phyloP scores from a whole-genome alignment of 2,329 filamentous ascomycete species.

The Fusarium sp. region DNA sequence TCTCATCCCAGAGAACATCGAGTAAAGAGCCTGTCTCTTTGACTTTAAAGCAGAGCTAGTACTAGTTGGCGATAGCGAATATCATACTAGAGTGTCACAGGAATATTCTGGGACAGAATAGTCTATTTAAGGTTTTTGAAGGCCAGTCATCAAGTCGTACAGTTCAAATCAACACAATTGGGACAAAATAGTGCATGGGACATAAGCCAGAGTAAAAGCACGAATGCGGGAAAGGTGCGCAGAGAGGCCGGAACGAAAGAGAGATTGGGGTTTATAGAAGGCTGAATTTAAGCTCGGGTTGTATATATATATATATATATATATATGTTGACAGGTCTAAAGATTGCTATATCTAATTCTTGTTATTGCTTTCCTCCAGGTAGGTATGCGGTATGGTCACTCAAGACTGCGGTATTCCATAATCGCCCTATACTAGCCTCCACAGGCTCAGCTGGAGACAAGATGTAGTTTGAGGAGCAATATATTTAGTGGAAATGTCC shows the following conservation, averaged over 20 bases:
- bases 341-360: not conserved
- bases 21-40: not conserved
- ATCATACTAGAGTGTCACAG: not conserved
- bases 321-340: not conserved
- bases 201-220: not conserved
- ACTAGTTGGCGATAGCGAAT: fast-evolving
- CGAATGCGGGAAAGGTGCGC: not conserved
- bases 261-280: not conserved
- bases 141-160: no score
- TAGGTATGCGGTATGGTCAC: not conserved
- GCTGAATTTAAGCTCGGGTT: not conserved
- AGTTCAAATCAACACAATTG: no score
- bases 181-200: no score
- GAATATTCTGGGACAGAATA: no score
- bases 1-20: not conserved
- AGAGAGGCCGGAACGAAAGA: no score
- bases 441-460: not conserved
- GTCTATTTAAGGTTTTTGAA: no score
- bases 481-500: not conserved
- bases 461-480: not conserved
- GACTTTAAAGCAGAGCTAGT: no score
- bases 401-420: not conserved
- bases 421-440: fast-evolving
- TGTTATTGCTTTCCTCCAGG: not conserved
- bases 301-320: not conserved